Conservation (phyloP, 2,329 filamentous ascomycete species). For the Pestalotiopsis sp. region DNA sequence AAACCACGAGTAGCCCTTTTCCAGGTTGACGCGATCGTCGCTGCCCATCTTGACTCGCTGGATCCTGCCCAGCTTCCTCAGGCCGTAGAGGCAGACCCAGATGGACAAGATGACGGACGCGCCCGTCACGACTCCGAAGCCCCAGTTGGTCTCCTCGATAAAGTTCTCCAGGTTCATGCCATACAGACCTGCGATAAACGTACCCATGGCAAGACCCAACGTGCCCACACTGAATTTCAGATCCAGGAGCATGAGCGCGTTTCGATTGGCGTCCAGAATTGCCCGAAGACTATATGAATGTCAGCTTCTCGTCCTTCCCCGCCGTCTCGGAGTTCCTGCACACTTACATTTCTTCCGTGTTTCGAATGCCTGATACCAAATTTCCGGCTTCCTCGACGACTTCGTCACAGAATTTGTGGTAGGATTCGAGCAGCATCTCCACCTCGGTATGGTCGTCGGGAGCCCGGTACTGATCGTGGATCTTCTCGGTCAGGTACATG, state of each 20-base stretch:
- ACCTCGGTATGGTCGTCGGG: constrained; percentile 94
- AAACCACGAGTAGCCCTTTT: constrained; percentile 39
- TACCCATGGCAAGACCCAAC: constrained; percentile 89
- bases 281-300: constrained; percentile 73
- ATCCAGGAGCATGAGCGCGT: constrained; percentile 95
- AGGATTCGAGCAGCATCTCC: constrained; percentile 94
- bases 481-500: constrained; percentile 95
- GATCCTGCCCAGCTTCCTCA: constrained; percentile 80
- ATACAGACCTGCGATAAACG: constrained; percentile 97
- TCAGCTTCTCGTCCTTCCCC: constrained; percentile 24
- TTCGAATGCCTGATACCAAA: constrained; percentile 89
- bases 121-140: constrained; percentile 75
- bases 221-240: constrained; percentile 96
- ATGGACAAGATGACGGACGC: constrained; percentile 72
- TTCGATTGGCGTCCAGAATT: constrained; percentile 96
- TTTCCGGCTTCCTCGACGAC: constrained; percentile 95
- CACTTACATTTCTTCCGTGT: constrained; percentile 94
- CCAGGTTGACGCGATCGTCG: constrained; percentile 16
- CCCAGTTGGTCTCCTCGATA: constrained; percentile 88
- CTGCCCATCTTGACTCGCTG: constrained; percentile 76
- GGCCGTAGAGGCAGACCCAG: constrained; percentile 79
- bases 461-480: constrained; percentile 67
- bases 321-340: constrained; percentile 14
- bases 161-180: constrained; percentile 99
- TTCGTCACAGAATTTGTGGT: constrained; percentile 97